Evolutionary conservation across 2,329 filamentous ascomycete genomes (phyloP).

Genomic region (Cryphonectria japonica): DNA sequence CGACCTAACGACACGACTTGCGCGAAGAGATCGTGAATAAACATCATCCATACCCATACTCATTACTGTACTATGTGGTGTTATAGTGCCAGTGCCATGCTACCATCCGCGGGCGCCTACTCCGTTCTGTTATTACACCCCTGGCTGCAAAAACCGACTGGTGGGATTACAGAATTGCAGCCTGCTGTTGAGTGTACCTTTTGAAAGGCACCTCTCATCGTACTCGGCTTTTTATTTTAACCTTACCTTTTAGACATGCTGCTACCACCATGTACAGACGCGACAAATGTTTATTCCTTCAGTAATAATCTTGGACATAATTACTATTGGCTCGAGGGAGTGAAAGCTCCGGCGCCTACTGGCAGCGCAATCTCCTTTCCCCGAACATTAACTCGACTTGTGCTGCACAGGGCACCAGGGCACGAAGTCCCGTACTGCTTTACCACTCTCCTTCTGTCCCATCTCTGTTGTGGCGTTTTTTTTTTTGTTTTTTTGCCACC

Average conservation of each 20-base stretch:
- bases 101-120: background rate
- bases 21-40: background rate
- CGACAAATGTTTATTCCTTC: background rate
- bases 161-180: background rate
- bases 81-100: background rate
- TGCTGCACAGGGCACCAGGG: background rate
- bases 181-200: background rate
- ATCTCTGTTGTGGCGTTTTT: background rate
- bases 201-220: background rate
- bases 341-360: background rate
- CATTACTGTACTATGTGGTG: background rate
- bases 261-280: background rate
- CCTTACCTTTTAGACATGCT: background rate
- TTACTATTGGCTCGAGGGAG: conserved; percentile 1
- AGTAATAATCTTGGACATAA: background rate
- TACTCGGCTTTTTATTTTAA: background rate
- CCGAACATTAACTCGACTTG: background rate
- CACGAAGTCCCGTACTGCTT: background rate
- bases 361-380: background rate
- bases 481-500: background rate
- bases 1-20: background rate
- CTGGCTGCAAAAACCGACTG: background rate
- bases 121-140: background rate
- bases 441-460: background rate
- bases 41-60: background rate